These are phyloP conservation scores for Knoxia roxburghii DNA, from an alignment of 257 asterid species.

Conservation along the genomic window DNA sequence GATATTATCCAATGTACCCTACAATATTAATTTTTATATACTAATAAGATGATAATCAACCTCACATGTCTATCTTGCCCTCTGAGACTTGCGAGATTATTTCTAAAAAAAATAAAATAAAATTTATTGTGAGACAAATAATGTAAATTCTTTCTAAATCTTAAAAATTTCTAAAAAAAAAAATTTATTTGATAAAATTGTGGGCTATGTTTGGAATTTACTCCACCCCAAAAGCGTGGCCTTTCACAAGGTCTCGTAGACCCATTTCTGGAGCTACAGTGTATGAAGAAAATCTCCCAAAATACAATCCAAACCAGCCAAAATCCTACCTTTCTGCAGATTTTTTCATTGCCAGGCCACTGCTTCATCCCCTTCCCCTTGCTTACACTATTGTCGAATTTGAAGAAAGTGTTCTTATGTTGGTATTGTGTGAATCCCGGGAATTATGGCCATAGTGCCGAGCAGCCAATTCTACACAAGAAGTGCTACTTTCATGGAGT, in stretches of 20 bases:
- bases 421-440: conserved; percentile 1
- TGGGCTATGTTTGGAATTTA: too few species aligned
- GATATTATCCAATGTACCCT: too few species aligned
- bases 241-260: neutral
- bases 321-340: neutral
- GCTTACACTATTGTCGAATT: neutral
- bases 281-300: neutral
- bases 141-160: too few species aligned
- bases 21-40: too few species aligned
- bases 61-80: too few species aligned
- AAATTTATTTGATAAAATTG: too few species aligned
- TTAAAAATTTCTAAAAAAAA: too few species aligned
- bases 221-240: neutral
- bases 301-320: neutral
- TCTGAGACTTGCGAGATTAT: too few species aligned
- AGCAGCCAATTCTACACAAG: conserved; percentile 50
- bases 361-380: neutral
- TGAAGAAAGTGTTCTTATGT: conserved; percentile 1
- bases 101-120: too few species aligned
- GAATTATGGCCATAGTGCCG: conserved; percentile 52
- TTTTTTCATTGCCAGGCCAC: neutral
- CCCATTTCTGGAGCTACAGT: neutral
- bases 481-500: conserved; percentile 36
- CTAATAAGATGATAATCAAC: too few species aligned
- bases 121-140: too few species aligned